Evolutionary conservation across 768 basidiomycete species (phyloP), one percentile per base, ranked within the genome.

Genomic region (Mycena haematopus): DNA sequence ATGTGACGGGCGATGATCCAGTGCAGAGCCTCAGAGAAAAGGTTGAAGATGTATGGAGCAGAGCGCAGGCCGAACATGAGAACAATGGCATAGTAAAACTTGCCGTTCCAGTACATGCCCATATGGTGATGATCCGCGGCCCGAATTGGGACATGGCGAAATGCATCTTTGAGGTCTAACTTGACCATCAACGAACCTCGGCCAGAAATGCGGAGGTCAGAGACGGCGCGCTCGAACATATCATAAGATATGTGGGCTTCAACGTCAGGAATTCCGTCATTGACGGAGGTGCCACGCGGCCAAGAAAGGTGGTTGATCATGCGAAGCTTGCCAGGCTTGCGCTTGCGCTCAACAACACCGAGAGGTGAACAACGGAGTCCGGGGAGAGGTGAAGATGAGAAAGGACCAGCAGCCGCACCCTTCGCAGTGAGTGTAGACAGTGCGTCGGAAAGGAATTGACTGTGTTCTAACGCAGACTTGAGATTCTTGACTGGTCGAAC

Each of bases 1-100:
- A 79, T 71, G 58, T 79, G 73, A 17, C 71, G 69, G 17, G 69
- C 60, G 21, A 78, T 73, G 52, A 79, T 78, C 78, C 77, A 80
- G 59, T 79, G 78, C 9, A 79, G 19, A 19, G 51, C 51, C 21
- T 52, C 51, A 58, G 79, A 77, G 67, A 79, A 79, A 14, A 36
- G 36, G 36, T 36, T 36, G 36, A 36, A 36, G 13, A 36, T 36
- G 13, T 36, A 36, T 3, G 77, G 77, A 2, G 77, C 77, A 1
- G 74, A 73, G 1, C 69, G 4, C 73, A 58, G 36, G 0, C 77
- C 77, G 60, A 80, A 80, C 1, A 64, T 69, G 13, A 79, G 68
- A 3, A 77, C 73, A 8, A 76, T 42, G 21, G 69, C 65, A 35
- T 73, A 71, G 56, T 74, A 79, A 51, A 73, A 70, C 35, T 52